Evolutionary conservation across 1,139 yeast species (phyloP).

Genomic region (Yamadazyma blattariae): DNA sequence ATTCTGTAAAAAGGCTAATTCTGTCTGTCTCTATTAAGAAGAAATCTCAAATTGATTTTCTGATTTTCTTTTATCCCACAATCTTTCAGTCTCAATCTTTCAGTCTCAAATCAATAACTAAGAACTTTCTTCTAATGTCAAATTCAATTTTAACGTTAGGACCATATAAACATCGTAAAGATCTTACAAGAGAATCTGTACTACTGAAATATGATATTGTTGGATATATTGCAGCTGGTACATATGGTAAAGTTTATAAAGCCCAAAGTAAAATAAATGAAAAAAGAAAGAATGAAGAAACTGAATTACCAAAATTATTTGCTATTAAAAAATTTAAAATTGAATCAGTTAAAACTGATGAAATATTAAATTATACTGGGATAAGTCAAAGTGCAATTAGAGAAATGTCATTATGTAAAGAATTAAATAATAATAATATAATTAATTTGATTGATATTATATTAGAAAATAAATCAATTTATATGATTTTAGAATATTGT

Average conservation of each 20-base stretch:
- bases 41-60: too few relatives aligned
- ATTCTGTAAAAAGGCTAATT: too few relatives aligned
- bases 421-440: conserved; percentile 74
- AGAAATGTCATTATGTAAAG: conserved; percentile 94
- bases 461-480: conserved; percentile 86
- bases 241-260: conserved; percentile 95
- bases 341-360: conserved; percentile 64
- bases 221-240: conserved; percentile 98
- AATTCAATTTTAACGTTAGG: conserved; percentile 67
- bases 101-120: too few relatives aligned
- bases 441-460: conserved; percentile 80
- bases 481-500: conserved; percentile 93
- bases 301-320: conserved; percentile 30
- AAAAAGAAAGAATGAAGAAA: conserved; percentile 16
- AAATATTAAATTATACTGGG: conserved; percentile 86
- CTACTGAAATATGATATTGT: conserved; percentile 78
- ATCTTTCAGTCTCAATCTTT: too few relatives aligned
- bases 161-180: conserved; percentile 73
- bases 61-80: too few relatives aligned
- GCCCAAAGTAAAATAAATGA: conserved; percentile 50
- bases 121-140: too few relatives aligned
- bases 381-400: conserved; percentile 95
- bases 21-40: too few relatives aligned
- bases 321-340: conserved; percentile 97
- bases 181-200: conserved; percentile 66